Base-by-base conservation (phyloP, 805 yeast species). In the Pichia sporocuriosa region DNA sequence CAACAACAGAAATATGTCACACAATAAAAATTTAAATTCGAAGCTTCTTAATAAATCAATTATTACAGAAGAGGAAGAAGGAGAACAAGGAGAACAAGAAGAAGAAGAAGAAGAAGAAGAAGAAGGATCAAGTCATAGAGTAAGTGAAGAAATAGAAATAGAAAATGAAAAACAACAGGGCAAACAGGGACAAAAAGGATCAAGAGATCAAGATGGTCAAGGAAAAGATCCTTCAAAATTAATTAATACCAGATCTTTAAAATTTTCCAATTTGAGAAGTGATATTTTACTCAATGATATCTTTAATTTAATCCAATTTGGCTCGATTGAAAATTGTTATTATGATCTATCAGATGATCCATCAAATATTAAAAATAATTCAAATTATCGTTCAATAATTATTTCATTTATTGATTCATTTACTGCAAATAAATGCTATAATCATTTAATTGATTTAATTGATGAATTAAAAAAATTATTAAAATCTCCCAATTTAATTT, bases 271-370 rank as follows among this genome's bases (percentile, higher is more conserved):
- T 32, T 29, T 58, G 8, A 43, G 48, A 3, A 21, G 45, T 12
- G 46, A 51, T 35, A 40, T 55, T 6, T 36, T 44, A 26, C 38
- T 54, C 11, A 46, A 45, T 13, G 53, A 55, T 4, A 38, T 58
- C 10, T 56, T 77, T 32, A 68, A 74, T 35, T 58, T 63, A 25
- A 66, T 80, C 9, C 73, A 73, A 32, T 68, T 56, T 54, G 85
- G 84, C 4, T 83, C 85, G 1, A 68, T 81, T 27, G 88, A 81
- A 56, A 74, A 73, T 50, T 68, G 77, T 46, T 68, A 70, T 41
- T 55, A 74, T 43, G 61, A 56, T 15, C 9, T 27, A 1, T 27
- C 23, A 8, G 35, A 29, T 17, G 13, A 15, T 13, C 12, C 25
- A 17, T 12, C 21, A n/a, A 31, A n/a, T n/a, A n/a, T 29, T 9